Percentiles rank a stretch among this genome's conserved stretches.
Conservation (phyloP, 2,329 filamentous ascomycete species). For the Paradendryphiella salina region DNA sequence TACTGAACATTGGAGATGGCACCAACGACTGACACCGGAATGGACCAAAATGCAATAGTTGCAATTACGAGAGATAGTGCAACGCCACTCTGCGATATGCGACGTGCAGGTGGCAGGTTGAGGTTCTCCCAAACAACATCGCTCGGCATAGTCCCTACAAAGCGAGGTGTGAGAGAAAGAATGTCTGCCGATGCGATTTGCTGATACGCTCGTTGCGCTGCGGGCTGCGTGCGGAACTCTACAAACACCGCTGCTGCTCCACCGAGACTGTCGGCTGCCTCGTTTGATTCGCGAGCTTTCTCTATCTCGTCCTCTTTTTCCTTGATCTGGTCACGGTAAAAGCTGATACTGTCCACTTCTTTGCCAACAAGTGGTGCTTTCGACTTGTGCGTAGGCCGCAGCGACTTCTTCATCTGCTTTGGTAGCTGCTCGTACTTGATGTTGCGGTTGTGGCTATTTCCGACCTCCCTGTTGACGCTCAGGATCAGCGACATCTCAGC, state of each 20-base stretch:
- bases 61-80: slow-evolving; percentile 73
- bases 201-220: slow-evolving; percentile 86
- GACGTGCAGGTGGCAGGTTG: slow-evolving; percentile 81
- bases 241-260: slow-evolving; percentile 82
- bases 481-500: slow-evolving; percentile 87
- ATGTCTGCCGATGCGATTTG: slow-evolving; percentile 41
- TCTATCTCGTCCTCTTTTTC: slow-evolving; percentile 73
- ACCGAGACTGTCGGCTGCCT: slow-evolving; percentile 57
- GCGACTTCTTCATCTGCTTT: slow-evolving; percentile 66
- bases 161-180: slow-evolving; percentile 81
- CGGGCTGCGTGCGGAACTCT: slow-evolving; percentile 80
- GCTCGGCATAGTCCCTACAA: slow-evolving; percentile 76
- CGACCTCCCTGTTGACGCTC: slow-evolving; percentile 72
- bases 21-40: slow-evolving; percentile 78
- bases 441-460: slow-evolving; percentile 58
- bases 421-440: slow-evolving; percentile 56
- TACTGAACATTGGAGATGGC: slow-evolving; percentile 81
- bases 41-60: slow-evolving; percentile 84
- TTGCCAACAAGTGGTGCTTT: slow-evolving; percentile 66
- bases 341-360: slow-evolving; percentile 94
- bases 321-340: slow-evolving; percentile 77
- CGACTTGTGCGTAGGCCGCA: slow-evolving; percentile 43
- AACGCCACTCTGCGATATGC: slow-evolving; percentile 70
- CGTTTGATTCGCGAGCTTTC: slow-evolving; percentile 68
- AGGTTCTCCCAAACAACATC: slow-evolving; percentile 90